Base-by-base conservation (phyloP, 2,329 filamentous ascomycete genomes). In the Arthrocladium fulminans region DNA sequence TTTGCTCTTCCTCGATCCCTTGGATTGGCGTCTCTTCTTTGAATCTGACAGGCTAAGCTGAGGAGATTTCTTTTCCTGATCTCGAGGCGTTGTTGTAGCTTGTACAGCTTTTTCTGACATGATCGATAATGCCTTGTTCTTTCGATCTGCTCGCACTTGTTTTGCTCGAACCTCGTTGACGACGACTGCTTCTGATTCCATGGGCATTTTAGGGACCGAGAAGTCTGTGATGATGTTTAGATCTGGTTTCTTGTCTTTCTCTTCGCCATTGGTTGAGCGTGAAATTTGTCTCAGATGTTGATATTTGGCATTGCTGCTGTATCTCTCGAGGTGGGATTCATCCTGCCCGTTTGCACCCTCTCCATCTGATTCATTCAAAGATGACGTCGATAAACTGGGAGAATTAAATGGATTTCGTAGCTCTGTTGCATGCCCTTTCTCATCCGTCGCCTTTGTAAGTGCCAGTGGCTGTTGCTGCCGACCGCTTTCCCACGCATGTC, bases 161-260 rank as follows among this genome's bases (percentile, higher is more conserved):
- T 53, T 54, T 5, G 55, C 52, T 19, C 50, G 50, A 15, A 57
- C 55, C 24, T 56, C 27, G 13, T 57, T 50, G 19, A 57, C 44
- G 3, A 54, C 24, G 24, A 57, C 38, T 6, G 47, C 51, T 23
- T 55, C 51, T 2, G 51, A 51, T 25, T 48, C 42, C 37, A 41
- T 41, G 5, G 45, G 37, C 37, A 42, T 41, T 3, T 41, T 42
- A 7, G 38, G 45, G 4, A 52, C 47, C 0, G 62, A 59, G 48
- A 73, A 69, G 49, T 68, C 62, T 9, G 68, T 71, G 15, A 70
- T 62, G 25, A 73, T 51, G 48, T 70, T 71, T 48, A 72, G 49
- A 2, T 66, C 68, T 4, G 67, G 59, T 1, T 64, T 49, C 47
- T 45, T 47, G 32, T 38, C 32, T 29, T 17, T 37, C 44, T 47